phyloP scores from a whole-genome alignment of 2,329 filamentous ascomycete genomes.

The Eutypella sp. region DNA sequence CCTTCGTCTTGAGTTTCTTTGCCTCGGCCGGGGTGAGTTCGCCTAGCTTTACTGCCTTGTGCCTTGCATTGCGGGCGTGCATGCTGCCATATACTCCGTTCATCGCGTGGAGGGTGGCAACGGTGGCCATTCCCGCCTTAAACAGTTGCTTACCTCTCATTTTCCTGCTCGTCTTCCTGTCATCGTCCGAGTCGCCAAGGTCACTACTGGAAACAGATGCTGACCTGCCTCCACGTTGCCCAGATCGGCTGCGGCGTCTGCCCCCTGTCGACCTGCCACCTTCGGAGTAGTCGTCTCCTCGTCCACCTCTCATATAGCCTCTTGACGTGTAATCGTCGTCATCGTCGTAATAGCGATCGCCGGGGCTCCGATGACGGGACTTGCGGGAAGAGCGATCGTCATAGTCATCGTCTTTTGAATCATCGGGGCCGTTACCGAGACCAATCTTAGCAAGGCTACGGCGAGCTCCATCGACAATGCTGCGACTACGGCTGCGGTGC shows the following conservation, averaged over 20 bases:
- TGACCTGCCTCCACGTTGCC: constrained; percentile 36
- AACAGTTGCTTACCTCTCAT: constrained; percentile 60
- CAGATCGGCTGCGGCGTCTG: constrained; percentile 33
- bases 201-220: constrained; percentile 49
- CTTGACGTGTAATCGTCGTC: constrained; percentile 25
- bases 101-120: constrained; percentile 57
- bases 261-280: constrained; percentile 39
- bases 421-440: constrained; percentile 45
- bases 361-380: constrained; percentile 26
- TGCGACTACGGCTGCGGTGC: constrained; percentile 55
- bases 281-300: constrained; percentile 38
- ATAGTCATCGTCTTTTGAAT: constrained; percentile 38
- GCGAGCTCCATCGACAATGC: constrained; percentile 58
- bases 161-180: constrained; percentile 49
- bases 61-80: constrained; percentile 49
- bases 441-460: constrained; percentile 59
- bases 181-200: constrained; percentile 53
- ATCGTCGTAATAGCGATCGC: constrained; percentile 31
- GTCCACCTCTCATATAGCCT: constrained; percentile 31
- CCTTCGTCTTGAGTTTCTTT: constrained; percentile 53
- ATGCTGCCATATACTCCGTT: constrained; percentile 55
- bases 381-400: constrained; percentile 33
- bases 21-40: constrained; percentile 46
- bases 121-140: constrained; percentile 51
- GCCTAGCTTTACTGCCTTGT: constrained; percentile 50